Percentiles rank a stretch among this genome's conserved stretches.
These are phyloP conservation scores for Magnaporthiopsis incrustans DNA, from an alignment of 2,329 filamentous ascomycete genomes.

Conservation along the genomic window DNA sequence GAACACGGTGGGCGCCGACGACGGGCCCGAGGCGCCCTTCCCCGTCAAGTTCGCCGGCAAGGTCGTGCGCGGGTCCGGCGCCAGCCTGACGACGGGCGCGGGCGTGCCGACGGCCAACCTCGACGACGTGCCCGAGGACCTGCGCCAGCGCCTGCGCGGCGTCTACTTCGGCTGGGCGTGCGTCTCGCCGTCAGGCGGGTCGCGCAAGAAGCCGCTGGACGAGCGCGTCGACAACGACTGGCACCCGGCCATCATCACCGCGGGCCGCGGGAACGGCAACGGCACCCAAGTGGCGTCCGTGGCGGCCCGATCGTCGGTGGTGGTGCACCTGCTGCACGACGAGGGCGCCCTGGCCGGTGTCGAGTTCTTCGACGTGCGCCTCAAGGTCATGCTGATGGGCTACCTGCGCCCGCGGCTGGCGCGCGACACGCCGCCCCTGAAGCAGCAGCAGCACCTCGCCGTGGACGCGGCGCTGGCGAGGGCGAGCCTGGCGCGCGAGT, in stretches of 20 bases:
- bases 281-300: conserved; percentile 29
- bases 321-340: conserved; percentile 45
- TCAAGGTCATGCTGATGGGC: conserved; percentile 53
- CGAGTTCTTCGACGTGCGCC: conserved; percentile 30
- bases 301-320: conserved; percentile 24
- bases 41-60: conserved; percentile 43
- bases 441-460: conserved; percentile 5
- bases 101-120: conserved; percentile 49
- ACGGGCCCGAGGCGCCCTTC: conserved; percentile 44
- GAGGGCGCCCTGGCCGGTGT: conserved; percentile 22
- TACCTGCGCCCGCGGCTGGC: conserved; percentile 32
- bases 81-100: conserved; percentile 20
- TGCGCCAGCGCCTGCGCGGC: conserved; percentile 47
- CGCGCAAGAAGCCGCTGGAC: conserved; percentile 20
- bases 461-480: conserved; percentile 23
- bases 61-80: conserved; percentile 35
- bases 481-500: conserved; percentile 34
- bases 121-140: conserved; percentile 38
- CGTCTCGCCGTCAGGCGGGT: conserved; percentile 23
- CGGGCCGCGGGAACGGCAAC: conserved; percentile 30
- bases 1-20: conserved; percentile 37
- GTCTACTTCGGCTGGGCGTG: conserved; percentile 59
- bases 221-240: conserved; percentile 36
- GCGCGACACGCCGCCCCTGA: conserved; percentile 20
- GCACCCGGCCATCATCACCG: conserved; percentile 51